These are phyloP conservation scores for Oleoguttula mirabilis DNA, from an alignment of 495 filamentous ascomycete genomes.

Conservation along the genomic window DNA sequence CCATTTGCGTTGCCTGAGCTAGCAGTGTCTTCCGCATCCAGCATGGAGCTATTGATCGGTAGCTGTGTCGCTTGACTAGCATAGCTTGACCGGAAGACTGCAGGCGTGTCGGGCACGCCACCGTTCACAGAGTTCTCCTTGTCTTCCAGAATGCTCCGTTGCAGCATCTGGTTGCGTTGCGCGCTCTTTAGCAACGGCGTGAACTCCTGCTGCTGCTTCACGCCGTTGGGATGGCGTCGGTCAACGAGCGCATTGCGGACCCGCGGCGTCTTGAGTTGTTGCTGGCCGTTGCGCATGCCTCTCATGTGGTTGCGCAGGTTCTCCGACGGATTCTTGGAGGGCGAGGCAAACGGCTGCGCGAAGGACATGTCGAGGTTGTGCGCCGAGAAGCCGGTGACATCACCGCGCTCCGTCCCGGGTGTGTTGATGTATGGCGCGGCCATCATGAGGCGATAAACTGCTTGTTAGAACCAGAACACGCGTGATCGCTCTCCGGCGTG, in stretches of 20 bases:
- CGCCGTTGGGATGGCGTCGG: constrained; percentile 46
- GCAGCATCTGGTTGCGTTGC: constrained; percentile 58
- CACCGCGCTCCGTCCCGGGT: constrained; percentile 27
- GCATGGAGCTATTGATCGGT: constrained; percentile 45
- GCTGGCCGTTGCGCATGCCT: constrained; percentile 51
- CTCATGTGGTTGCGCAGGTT: constrained; percentile 36
- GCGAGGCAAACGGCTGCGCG: constrained; percentile 75
- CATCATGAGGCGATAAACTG: no score
- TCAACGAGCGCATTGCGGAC: constrained; percentile 53
- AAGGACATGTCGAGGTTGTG: constrained; percentile 59
- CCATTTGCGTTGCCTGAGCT: constrained; percentile 43
- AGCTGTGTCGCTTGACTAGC: constrained; percentile 41
- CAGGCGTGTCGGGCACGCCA: constrained; percentile 56
- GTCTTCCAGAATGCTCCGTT: constrained; percentile 40
- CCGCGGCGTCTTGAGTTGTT: constrained; percentile 56
- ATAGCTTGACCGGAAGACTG: constrained; percentile 47
- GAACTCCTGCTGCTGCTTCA: constrained; percentile 61
- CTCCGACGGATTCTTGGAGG: constrained; percentile 63
- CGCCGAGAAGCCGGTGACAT: constrained; percentile 60
- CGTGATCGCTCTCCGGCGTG: no score
- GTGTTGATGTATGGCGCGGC: constrained; percentile 16
- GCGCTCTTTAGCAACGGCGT: constrained; percentile 88
- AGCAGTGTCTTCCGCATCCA: constrained; percentile 54
- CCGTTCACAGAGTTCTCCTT: constrained; percentile 26
- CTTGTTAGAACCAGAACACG: no score